Evolutionary conservation across 2,329 filamentous ascomycete genomes (phyloP).

Genomic region (Thelonectria discophora): DNA sequence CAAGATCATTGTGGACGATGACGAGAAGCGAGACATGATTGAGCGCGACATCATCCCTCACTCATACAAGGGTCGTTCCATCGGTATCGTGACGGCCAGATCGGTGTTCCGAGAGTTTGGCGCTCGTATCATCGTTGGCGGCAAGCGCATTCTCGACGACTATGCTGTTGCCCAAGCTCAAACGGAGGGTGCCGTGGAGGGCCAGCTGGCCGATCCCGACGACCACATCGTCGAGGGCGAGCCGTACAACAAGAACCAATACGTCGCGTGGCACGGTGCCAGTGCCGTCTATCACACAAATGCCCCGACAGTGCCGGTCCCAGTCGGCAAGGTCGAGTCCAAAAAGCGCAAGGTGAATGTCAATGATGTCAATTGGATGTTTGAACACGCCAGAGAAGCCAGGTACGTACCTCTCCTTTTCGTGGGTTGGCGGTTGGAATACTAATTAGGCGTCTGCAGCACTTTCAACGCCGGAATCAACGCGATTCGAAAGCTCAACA

Average conservation of each 20-base stretch:
- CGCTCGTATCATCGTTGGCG: constrained; percentile 91
- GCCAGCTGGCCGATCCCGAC: constrained; percentile 89
- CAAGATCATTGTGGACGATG: constrained; percentile 97
- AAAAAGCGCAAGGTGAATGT: constrained; percentile 89
- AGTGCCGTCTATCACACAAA: constrained; percentile 94
- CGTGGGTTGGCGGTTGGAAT: neutral
- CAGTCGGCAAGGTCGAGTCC: constrained; percentile 77
- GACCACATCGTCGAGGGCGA: constrained; percentile 81
- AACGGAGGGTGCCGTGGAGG: constrained; percentile 82
- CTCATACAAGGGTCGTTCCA: constrained; percentile 97
- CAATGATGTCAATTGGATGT: constrained; percentile 95
- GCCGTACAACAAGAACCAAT: constrained; percentile 98
- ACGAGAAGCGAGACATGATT: constrained; percentile 97
- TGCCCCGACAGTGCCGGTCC: constrained; percentile 77
- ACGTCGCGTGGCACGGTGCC: constrained; percentile 97
- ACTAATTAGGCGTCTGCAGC: constrained; percentile 57
- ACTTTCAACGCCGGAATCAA: constrained; percentile 83
- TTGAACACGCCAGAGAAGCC: constrained; percentile 90
- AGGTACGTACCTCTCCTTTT: constrained; percentile 63
- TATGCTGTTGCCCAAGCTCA: constrained; percentile 82
- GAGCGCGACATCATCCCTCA: constrained; percentile 95
- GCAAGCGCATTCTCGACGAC: constrained; percentile 85
- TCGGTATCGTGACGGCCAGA: constrained; percentile 94
- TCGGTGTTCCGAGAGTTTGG: constrained; percentile 98
- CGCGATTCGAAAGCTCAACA: constrained; percentile 72